Base-by-base conservation (phyloP, 2,329 filamentous ascomycete genomes). In the Ophiostoma montium region DNA sequence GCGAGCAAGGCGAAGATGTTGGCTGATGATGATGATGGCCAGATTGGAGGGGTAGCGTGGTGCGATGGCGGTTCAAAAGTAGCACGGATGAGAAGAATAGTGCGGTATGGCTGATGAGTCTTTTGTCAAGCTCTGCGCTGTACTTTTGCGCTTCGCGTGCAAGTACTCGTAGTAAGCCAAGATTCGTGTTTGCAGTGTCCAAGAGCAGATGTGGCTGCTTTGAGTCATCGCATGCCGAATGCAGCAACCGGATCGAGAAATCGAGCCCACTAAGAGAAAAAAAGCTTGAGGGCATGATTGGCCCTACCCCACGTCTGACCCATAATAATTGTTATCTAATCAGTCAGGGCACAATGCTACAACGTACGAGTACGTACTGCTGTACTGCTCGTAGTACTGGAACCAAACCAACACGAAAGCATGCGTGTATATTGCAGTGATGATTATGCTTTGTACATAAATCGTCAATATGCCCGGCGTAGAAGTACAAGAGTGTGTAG, bases 151-250 rank as follows among this genome's bases (percentile, higher is more conserved):
- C 39, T 21, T 42, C 8, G 7, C 16, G 15, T 30, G 12, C 23
- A n/a, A 11, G 10, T 30, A 8, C 9, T 5, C 16, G 39, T 9
- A 27, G 23, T 42, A 23, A 7, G 21, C 9, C 23, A 15, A 16
- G 21, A 9, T 5, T 6, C 7, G 5, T 42, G 12, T 16, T 36
- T 10, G 12, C 39, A 42, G 21, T 30, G 35, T 42, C 15, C 21
- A 15, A 27, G 15, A 30, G 27, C 27, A 42, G 21, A 30, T 16
- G 39, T 43, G 21, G 21, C 32, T 33, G 30, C 30, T 43, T n/a
- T 50, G 48, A 50, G 48, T 50, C 48, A 50, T 46, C 31, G 48
- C 16, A 19, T 16, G 48, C 35, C 39, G 11, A 48, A 43, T 30
- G 30, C 7, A 38, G 32, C 38, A 32, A 32, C 32, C 43, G 48